These are phyloP conservation scores for Phylloporus scabripes DNA, from an alignment of 768 basidiomycete genomes.

Conservation along the genomic window DNA sequence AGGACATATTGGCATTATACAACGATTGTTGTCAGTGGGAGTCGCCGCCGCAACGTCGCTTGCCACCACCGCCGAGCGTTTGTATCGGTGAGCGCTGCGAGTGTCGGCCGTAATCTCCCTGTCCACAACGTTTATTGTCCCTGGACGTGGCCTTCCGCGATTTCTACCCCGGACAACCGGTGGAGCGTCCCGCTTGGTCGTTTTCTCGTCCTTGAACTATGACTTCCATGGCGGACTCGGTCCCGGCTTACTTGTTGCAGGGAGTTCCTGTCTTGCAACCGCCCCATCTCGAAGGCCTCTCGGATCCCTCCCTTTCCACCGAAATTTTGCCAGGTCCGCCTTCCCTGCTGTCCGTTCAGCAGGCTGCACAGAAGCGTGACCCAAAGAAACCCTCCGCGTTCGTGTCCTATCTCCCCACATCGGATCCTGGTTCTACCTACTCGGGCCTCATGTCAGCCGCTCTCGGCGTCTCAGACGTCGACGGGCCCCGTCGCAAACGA, in stretches of 20 bases:
- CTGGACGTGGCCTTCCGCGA: constrained; percentile 14
- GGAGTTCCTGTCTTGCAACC: constrained; percentile 72
- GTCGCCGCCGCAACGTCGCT: constrained; percentile 21
- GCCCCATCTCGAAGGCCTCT: constrained; percentile 66
- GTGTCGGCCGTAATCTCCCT: constrained; percentile 4
- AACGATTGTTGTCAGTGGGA: constrained; percentile 21
- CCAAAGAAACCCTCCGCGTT: constrained; percentile 65
- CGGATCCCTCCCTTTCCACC: constrained; percentile 73
- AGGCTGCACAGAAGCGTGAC: constrained; percentile 70
- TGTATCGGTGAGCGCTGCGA: constrained; percentile 14
- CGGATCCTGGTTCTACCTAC: constrained; percentile 87
- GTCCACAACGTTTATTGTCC: constrained; percentile 21
- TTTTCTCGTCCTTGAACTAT: constrained; percentile 38
- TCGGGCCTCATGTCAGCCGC: constrained; percentile 67
- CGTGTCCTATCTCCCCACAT: constrained; percentile 75
- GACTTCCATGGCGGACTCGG: constrained; percentile 59
- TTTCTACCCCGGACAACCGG: constrained; percentile 16
- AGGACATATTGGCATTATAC: constrained; percentile 5
- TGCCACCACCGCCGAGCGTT: constrained; percentile 14
- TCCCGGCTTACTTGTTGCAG: constrained; percentile 68
- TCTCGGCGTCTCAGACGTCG: constrained; percentile 50
- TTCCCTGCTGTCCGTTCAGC: constrained; percentile 63
- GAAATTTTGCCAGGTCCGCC: constrained; percentile 90
- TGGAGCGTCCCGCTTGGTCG: constrained; percentile 14
- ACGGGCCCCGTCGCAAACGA: constrained; percentile 67